Evolutionary conservation across 78 protist genomes (phyloP), one percentile per base, ranked within the genome.

Genomic region (Guillardia theta): DNA sequence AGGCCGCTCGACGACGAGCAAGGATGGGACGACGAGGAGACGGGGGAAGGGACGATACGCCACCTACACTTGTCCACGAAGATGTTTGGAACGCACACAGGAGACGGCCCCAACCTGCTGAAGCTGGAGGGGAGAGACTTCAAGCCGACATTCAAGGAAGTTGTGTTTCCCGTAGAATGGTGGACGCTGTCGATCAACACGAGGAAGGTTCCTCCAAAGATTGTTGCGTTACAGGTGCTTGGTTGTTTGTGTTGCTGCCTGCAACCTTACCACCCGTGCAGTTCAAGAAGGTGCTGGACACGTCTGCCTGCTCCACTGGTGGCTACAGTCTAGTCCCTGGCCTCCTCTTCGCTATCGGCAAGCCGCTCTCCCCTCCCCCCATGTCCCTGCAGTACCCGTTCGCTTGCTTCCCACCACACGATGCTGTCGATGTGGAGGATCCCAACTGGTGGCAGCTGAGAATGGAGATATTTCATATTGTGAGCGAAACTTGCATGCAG

Each of bases 401-500:
- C 36, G 46, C 83, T 15, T 43, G 46, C n/a, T 70, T 70, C 6
- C 83, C 83, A 6, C 83, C 83, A 36, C 83, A 36, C 45, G 83
- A 70, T 43, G 83, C 83, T 43, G 83, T 70, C 5, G 83, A 70
- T 24, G 9, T 24, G 41, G 21, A 43, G 46, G 83, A 70, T 24
- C 83, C 83, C 83, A 70, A 70, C 83, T 70, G 83, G 83, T 70
- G 83, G 83, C 83, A 70, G 83, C 36, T 70, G 46, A 24, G 62
- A 12, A 21, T 18, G 12, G 62, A 53, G 18, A 18, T 53, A 12
- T n/a, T n/a, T n/a, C n/a, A n/a, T n/a, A n/a, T n/a, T n/a, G n/a
- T n/a, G n/a, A n/a, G n/a, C n/a, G n/a, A n/a, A n/a, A n/a, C n/a
- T n/a, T n/a, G n/a, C n/a, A n/a, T n/a, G n/a, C n/a, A n/a, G n/a